phyloP scores from a whole-genome alignment of 345 rosid species.

The Populus pruinosa region DNA sequence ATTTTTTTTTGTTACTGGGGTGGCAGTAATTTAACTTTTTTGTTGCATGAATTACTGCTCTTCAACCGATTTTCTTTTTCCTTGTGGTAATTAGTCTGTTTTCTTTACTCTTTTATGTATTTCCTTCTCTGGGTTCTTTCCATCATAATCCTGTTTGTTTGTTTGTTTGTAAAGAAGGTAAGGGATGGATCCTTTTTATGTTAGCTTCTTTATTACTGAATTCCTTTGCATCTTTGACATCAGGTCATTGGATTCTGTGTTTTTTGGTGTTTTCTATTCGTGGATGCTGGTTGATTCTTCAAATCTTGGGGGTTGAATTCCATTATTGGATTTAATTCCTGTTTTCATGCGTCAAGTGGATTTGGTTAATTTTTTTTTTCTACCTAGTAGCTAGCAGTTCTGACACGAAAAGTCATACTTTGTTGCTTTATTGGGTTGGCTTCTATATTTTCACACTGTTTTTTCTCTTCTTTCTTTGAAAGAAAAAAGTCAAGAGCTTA shows the following conservation, averaged over 20 bases:
- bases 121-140: conserved; percentile 3
- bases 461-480: not conserved
- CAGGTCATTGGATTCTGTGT: not conserved
- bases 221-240: not conserved
- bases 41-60: not conserved
- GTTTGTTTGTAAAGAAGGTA: not conserved
- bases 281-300: not conserved
- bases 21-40: too few species aligned
- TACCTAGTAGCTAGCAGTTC: not conserved
- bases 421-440: not conserved
- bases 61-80: conserved; percentile 22
- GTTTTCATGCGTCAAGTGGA: not conserved
- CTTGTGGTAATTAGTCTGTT: conserved; percentile 31
- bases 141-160: not conserved
- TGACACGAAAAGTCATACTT: not conserved
- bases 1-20: not conserved
- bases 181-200: not conserved
- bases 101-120: not conserved
- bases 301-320: not conserved
- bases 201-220: too few species aligned
- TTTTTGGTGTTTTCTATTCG: not conserved
- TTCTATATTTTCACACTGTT: not conserved
- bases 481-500: not conserved
- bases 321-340: not conserved
- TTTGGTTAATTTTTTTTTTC: not conserved